Conservation (phyloP, 164 flowering plant species). For the Akebia trifoliata region DNA sequence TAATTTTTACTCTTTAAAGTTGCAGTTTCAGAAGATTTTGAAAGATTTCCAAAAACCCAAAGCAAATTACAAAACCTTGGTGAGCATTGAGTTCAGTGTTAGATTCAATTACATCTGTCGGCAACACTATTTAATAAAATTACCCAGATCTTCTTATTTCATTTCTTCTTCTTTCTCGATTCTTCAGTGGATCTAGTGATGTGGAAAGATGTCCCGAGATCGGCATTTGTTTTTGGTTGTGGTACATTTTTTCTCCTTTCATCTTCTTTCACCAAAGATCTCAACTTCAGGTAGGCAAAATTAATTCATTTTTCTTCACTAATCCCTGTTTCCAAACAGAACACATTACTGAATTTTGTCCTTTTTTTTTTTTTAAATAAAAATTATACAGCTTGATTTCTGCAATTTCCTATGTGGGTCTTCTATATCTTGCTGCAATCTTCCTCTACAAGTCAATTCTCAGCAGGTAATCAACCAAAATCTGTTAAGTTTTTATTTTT, state of each 20-base stretch:
- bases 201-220: slow-evolving; percentile 89
- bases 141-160: background rate
- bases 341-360: background rate
- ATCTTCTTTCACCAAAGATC: slow-evolving; percentile 70
- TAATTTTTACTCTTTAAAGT: background rate
- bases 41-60: slow-evolving; percentile 29
- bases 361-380: background rate
- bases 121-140: background rate
- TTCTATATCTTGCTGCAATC: slow-evolving; percentile 66
- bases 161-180: background rate
- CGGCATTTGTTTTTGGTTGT: slow-evolving; percentile 69
- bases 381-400: slow-evolving; percentile 66
- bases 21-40: slow-evolving; percentile 27
- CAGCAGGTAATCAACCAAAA: slow-evolving; percentile 40
- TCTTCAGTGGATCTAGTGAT: slow-evolving; percentile 75
- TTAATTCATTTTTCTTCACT: background rate
- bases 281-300: slow-evolving; percentile 67
- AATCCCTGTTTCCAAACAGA: background rate
- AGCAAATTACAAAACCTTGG: slow-evolving; percentile 63
- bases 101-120: background rate
- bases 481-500: background rate
- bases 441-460: slow-evolving; percentile 60
- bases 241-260: slow-evolving; percentile 74
- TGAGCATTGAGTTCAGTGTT: slow-evolving; percentile 24
- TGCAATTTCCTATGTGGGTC: slow-evolving; percentile 70